Evolutionary conservation across 768 basidiomycete species (phyloP).

Genomic region (Rhodotorula paludigena): DNA sequence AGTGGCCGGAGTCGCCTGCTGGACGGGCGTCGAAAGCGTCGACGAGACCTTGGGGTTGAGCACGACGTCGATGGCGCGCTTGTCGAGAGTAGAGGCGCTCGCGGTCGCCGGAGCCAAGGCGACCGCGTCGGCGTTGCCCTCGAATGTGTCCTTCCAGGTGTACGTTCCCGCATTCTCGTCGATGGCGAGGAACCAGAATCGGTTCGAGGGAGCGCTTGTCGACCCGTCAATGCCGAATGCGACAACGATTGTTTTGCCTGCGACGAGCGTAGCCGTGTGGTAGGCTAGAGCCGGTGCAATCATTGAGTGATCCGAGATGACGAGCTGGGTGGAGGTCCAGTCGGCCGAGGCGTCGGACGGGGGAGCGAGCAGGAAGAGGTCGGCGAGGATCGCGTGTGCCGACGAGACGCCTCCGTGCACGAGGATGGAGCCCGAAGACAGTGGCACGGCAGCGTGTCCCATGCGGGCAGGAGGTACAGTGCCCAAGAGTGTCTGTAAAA

Average conservation of each 20-base stretch:
- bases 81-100: neutral
- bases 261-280: slow-evolving; percentile 29
- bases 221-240: slow-evolving; percentile 36
- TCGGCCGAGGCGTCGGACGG: neutral
- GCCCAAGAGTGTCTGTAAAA: slow-evolving; percentile 1
- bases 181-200: slow-evolving; percentile 36
- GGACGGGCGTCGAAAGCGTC: neutral
- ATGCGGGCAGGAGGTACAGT: slow-evolving; percentile 28
- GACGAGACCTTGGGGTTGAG: slow-evolving; percentile 22
- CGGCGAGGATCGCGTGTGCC: slow-evolving; percentile 7
- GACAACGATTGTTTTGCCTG: slow-evolving; percentile 24
- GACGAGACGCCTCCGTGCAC: slow-evolving; percentile 37
- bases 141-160: slow-evolving; percentile 24
- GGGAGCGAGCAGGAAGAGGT: slow-evolving; percentile 23
- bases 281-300: slow-evolving; percentile 26
- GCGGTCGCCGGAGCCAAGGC: neutral
- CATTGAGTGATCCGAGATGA: slow-evolving; percentile 17
- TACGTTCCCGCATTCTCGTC: slow-evolving; percentile 17
- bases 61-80: slow-evolving; percentile 14
- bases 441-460: slow-evolving; percentile 30
- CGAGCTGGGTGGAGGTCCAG: slow-evolving; percentile 26
- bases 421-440: slow-evolving; percentile 24
- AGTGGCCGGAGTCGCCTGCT: neutral
- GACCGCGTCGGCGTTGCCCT: slow-evolving; percentile 3
- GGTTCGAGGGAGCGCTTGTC: slow-evolving; percentile 5